Conservation (phyloP, 495 filamentous ascomycete species). For the Cercophora sp. region DNA sequence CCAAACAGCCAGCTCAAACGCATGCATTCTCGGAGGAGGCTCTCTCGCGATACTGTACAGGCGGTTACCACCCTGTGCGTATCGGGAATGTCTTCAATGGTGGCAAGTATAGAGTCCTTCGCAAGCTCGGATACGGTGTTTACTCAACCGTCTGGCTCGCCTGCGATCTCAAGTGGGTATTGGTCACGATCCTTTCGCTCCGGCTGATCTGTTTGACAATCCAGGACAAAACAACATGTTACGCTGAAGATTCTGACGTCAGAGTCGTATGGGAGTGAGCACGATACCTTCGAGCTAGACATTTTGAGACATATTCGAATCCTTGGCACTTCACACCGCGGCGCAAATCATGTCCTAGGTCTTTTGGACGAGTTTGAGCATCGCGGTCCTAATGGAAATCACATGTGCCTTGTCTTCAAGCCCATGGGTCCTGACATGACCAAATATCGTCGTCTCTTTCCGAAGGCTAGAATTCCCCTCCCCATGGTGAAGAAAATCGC, state of each 20-base stretch:
- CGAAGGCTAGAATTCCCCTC: slow-evolving; percentile 5
- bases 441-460: slow-evolving; percentile 9
- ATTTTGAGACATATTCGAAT: slow-evolving; percentile 5
- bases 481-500: slow-evolving; percentile 3
- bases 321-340: not conserved
- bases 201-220: not conserved
- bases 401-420: slow-evolving; percentile 7
- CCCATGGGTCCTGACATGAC: slow-evolving; percentile 8
- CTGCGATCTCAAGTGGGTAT: slow-evolving; percentile 6
- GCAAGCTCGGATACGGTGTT: slow-evolving; percentile 3
- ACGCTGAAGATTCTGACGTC: slow-evolving; percentile 6
- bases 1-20: not conserved
- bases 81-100: slow-evolving; percentile 7
- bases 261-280: slow-evolving; percentile 3
- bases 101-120: slow-evolving; percentile 1
- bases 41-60: slow-evolving; percentile 1
- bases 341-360: not conserved
- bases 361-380: slow-evolving; percentile 8
- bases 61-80: slow-evolving; percentile 11
- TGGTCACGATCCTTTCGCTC: not conserved
- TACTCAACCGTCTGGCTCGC: slow-evolving; percentile 15
- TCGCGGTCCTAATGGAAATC: slow-evolving; percentile 3
- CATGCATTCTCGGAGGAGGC: slow-evolving; percentile 3
- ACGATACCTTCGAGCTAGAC: slow-evolving; percentile 5
- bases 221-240: slow-evolving; percentile 10